These are phyloP conservation scores for Hypoxylon sp. DNA, from an alignment of 2,329 filamentous ascomycete genomes.

Conservation along the genomic window DNA sequence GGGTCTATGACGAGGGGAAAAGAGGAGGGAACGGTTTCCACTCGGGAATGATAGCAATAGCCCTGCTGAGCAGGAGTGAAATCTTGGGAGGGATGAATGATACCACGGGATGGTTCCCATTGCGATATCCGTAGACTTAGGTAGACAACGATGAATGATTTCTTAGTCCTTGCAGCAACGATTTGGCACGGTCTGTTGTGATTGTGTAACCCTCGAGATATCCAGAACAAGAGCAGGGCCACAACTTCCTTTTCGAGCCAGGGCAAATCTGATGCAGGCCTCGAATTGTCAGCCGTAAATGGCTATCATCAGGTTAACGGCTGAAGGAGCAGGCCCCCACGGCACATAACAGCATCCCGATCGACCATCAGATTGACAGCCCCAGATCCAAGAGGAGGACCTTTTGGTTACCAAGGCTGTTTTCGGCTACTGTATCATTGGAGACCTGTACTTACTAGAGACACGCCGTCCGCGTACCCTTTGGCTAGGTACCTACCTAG, in stretches of 20 bases:
- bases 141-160: slow-evolving; percentile 47
- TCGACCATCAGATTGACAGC: slow-evolving; percentile 31
- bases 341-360: slow-evolving; percentile 10
- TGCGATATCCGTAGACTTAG: slow-evolving; percentile 47
- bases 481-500: not conserved
- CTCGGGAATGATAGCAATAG: slow-evolving; percentile 32
- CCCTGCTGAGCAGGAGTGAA: slow-evolving; percentile 51
- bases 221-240: not conserved
- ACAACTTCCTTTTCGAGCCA: slow-evolving; percentile 8
- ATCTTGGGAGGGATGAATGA: slow-evolving; percentile 30
- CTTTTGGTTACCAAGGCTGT: slow-evolving; percentile 8
- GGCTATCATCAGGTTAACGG: slow-evolving; percentile 1
- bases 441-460: slow-evolving; percentile 15
- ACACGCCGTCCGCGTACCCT: slow-evolving; percentile 13
- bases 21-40: slow-evolving; percentile 32
- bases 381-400: slow-evolving; percentile 14
- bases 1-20: slow-evolving; percentile 36
- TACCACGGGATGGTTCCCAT: slow-evolving; percentile 46
- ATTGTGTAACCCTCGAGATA: slow-evolving; percentile 12
- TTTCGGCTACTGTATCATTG: slow-evolving; percentile 29
- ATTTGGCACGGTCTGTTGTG: slow-evolving; percentile 9
- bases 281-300: slow-evolving; percentile 1
- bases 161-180: slow-evolving; percentile 22
- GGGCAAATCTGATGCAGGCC: not conserved
- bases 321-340: slow-evolving; percentile 1